Conservation (phyloP, 257 asterid species). For the Eustoma russellianum region DNA sequence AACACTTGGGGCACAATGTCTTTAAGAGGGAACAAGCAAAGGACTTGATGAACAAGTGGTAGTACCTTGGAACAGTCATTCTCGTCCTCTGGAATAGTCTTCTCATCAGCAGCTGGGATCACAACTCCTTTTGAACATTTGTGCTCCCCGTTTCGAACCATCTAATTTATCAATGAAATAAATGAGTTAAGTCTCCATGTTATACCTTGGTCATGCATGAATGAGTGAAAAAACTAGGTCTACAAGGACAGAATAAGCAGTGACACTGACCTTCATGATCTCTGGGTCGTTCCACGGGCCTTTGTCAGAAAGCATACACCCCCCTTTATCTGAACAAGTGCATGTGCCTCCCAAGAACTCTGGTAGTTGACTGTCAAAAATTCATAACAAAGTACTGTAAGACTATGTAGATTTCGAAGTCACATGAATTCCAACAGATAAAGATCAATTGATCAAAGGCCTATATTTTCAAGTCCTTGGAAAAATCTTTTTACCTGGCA, state of each 20-base stretch:
- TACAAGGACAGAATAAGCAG: conserved; percentile 3
- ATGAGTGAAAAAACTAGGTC: neutral
- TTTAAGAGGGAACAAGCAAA: no score
- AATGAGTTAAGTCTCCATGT: neutral
- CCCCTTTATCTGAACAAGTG: conserved; percentile 80
- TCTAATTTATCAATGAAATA: conserved; percentile 23
- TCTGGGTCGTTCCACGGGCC: conserved; percentile 98
- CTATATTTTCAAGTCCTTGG: neutral
- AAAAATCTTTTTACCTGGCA: conserved; percentile 68
- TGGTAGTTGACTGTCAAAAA: conserved; percentile 69
- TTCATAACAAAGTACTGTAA: neutral
- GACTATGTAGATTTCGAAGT: neutral
- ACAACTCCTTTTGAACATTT: conserved; percentile 41
- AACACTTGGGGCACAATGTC: no score
- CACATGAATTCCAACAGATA: neutral
- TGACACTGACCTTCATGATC: conserved; percentile 58
- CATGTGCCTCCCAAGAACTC: conserved; percentile 95
- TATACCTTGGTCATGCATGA: neutral
- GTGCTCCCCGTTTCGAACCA: conserved; percentile 84
- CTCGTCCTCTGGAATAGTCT: conserved; percentile 60
- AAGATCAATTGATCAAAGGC: neutral
- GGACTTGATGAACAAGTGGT: neutral
- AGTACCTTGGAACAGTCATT: conserved; percentile 28
- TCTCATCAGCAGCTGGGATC: conserved; percentile 52
- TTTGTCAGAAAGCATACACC: conserved; percentile 84